These are phyloP conservation scores for Tetrahymena elliotti DNA, from an alignment of 73 alveolate genomes.

Conservation along the genomic window DNA sequence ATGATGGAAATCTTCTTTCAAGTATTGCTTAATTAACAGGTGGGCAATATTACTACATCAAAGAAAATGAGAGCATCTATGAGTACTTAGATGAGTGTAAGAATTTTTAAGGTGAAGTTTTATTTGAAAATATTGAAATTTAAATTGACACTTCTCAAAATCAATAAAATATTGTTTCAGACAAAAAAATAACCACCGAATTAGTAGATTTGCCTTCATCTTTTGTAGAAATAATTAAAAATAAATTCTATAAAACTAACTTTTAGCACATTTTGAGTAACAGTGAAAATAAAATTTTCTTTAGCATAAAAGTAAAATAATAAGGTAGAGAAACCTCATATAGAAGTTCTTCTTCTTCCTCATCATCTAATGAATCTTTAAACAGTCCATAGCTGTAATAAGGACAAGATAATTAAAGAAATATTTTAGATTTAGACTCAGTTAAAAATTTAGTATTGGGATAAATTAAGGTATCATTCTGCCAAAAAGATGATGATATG, in stretches of 20 bases:
- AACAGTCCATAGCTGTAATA: neutral
- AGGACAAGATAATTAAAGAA: neutral
- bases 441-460: neutral
- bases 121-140: neutral
- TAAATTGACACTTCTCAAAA: neutral
- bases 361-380: neutral
- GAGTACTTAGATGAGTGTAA: neutral
- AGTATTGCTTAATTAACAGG: neutral
- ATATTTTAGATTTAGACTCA: neutral
- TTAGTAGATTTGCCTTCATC: neutral
- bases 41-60: neutral
- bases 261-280: neutral
- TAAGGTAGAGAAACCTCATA: neutral
- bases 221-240: neutral
- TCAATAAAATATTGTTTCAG: neutral
- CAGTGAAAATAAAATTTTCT: neutral
- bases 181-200: neutral
- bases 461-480: neutral
- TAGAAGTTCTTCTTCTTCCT: neutral
- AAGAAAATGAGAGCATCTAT: neutral
- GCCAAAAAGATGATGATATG: neutral
- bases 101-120: neutral
- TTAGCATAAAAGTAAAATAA: neutral
- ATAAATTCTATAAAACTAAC: neutral
- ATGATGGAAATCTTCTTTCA: neutral